These are phyloP conservation scores for Pseudoperonospora humuli DNA, from an alignment of 352 stramenopile genomes.

Conservation along the genomic window DNA sequence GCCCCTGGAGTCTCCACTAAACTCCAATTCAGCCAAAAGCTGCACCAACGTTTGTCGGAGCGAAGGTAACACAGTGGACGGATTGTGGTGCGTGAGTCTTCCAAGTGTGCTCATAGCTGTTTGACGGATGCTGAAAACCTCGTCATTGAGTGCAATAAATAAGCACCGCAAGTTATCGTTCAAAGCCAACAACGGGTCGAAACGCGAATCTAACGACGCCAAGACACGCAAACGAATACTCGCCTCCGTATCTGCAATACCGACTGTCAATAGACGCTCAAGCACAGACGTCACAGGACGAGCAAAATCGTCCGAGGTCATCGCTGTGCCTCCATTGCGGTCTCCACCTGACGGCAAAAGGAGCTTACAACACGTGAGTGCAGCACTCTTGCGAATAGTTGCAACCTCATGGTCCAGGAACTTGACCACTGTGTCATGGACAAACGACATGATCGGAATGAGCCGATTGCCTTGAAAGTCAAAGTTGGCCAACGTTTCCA, in stretches of 20 bases:
- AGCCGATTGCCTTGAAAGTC: slow-evolving; percentile 80
- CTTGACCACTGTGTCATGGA: slow-evolving; percentile 83
- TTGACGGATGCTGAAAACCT: slow-evolving; percentile 84
- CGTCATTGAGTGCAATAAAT: slow-evolving; percentile 84
- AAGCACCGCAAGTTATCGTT: slow-evolving; percentile 81
- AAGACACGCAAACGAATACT: slow-evolving; percentile 78
- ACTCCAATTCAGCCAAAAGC: slow-evolving; percentile 80
- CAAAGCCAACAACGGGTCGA: slow-evolving; percentile 70
- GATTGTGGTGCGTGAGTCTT: slow-evolving; percentile 80
- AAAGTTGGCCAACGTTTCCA: slow-evolving; percentile 82
- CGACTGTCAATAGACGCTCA: slow-evolving; percentile 72
- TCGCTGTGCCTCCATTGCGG: slow-evolving; percentile 24
- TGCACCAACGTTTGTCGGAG: slow-evolving; percentile 81
- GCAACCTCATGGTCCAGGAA: slow-evolving; percentile 83
- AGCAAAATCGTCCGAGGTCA: slow-evolving; percentile 67
- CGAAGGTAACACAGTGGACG: slow-evolving; percentile 69
- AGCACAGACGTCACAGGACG: slow-evolving; percentile 67
- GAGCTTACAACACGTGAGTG: slow-evolving; percentile 85
- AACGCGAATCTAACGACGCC: slow-evolving; percentile 70
- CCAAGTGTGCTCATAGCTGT: slow-evolving; percentile 84
- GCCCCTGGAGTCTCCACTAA: slow-evolving; percentile 68
- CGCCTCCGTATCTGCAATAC: slow-evolving; percentile 81
- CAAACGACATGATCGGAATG: slow-evolving; percentile 84
- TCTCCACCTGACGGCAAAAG: slow-evolving; percentile 65
- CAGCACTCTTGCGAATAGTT: slow-evolving; percentile 76